Conservation (phyloP, 768 basidiomycete species). For the Paxillus ammoniavirescens region DNA sequence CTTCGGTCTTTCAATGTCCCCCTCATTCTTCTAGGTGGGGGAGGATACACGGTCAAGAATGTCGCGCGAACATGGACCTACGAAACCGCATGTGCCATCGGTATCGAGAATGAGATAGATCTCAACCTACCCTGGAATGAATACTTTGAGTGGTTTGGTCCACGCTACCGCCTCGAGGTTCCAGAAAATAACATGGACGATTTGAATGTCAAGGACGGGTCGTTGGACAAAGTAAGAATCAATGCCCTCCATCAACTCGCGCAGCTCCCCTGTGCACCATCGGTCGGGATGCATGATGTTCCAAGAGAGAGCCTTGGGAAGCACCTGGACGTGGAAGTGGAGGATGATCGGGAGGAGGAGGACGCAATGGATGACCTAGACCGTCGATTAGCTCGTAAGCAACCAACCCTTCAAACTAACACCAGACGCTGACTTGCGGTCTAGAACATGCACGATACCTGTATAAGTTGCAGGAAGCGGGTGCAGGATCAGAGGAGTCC, state of each 20-base stretch:
- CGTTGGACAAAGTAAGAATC: conserved; percentile 78
- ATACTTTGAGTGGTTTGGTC: conserved; percentile 98
- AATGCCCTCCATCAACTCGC: conserved; percentile 54
- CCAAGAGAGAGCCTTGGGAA: conserved; percentile 66
- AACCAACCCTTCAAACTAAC: background rate
- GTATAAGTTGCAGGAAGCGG: conserved; percentile 55
- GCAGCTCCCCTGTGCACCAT: conserved; percentile 71
- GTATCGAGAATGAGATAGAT: conserved; percentile 75
- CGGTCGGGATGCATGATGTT: conserved; percentile 82
- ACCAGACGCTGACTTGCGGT: background rate
- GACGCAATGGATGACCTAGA: conserved; percentile 59
- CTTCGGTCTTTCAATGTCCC: conserved; percentile 81
- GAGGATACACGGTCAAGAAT: conserved; percentile 97
- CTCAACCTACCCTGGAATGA: conserved; percentile 80
- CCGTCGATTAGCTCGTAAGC: conserved; percentile 68
- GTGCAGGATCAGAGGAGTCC: conserved; percentile 46
- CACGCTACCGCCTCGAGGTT: conserved; percentile 90
- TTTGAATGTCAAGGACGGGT: conserved; percentile 76
- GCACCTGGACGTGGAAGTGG: conserved; percentile 57
- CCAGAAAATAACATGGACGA: conserved; percentile 94
- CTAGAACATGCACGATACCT: conserved; percentile 67
- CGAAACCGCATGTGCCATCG: conserved; percentile 95
- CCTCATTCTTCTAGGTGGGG: conserved; percentile 89
- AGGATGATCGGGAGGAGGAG: conserved; percentile 42
- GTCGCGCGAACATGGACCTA: conserved; percentile 94